A percentile compares a stretch with the other conserved stretches of the same genome.
phyloP scores from a whole-genome alignment of 2,329 filamentous ascomycete species.

The Apiospora hydei region DNA sequence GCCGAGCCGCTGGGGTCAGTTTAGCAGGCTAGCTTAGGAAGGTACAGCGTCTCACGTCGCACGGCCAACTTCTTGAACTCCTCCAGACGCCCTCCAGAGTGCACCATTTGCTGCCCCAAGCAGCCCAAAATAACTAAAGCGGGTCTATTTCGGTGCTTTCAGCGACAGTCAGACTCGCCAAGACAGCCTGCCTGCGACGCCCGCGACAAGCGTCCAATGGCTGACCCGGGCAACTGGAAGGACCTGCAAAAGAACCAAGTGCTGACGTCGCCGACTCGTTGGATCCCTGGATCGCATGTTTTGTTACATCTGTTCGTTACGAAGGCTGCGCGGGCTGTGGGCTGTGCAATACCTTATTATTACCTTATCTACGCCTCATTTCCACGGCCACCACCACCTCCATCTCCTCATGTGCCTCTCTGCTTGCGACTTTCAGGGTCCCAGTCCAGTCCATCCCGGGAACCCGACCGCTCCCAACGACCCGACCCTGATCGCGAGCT shows the following conservation, averaged over 20 bases:
- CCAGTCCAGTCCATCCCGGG: background rate
- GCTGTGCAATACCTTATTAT: background rate
- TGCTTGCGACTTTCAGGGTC: background rate
- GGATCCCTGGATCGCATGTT: background rate
- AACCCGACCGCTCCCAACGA: background rate
- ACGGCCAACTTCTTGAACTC: background rate
- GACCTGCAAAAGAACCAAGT: background rate
- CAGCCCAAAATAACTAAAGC: background rate
- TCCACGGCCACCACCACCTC: background rate
- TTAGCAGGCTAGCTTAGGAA: background rate
- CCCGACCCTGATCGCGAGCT: background rate
- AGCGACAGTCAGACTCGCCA: background rate
- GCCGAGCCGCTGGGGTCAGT: background rate
- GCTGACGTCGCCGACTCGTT: conserved; percentile 2
- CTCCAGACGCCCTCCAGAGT: no score
- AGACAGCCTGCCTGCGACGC: background rate
- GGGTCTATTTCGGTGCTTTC: background rate
- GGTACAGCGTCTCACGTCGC: background rate
- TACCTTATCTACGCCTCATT: background rate
- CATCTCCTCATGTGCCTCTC: background rate
- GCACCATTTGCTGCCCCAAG: no score
- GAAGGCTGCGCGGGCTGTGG: background rate
- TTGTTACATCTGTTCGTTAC: background rate
- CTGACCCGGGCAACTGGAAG: background rate
- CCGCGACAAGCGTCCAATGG: background rate